phyloP scores from a whole-genome alignment of 1,284 basidiomycete species.

The Kalmanozyma brasiliensis region DNA sequence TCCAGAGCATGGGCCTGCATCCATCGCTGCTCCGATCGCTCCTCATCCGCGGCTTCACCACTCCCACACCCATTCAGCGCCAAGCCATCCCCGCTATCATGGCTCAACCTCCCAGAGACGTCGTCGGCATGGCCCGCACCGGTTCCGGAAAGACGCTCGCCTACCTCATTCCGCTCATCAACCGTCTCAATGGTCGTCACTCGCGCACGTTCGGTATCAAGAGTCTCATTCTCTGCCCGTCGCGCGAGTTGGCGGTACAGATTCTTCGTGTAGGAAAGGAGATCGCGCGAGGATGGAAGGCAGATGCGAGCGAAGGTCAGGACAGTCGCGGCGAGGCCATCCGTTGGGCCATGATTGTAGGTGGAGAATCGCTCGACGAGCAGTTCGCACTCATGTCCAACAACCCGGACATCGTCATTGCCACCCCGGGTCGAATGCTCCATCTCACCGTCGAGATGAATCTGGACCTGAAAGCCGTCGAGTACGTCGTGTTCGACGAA shows the following conservation, averaged over 20 bases:
- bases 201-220: slow-evolving; percentile 83
- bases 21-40: slow-evolving; percentile 85
- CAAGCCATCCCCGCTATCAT: slow-evolving; percentile 87
- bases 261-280: slow-evolving; percentile 94
- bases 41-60: slow-evolving; percentile 90
- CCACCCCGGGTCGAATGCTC: slow-evolving; percentile 94
- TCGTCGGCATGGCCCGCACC: slow-evolving; percentile 98
- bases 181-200: slow-evolving; percentile 84
- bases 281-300: slow-evolving; percentile 76
- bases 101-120: slow-evolving; percentile 85
- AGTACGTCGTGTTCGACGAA: slow-evolving; percentile 97
- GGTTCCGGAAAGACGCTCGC: slow-evolving; percentile 98
- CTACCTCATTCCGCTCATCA: slow-evolving; percentile 91
- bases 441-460: slow-evolving; percentile 98
- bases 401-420: slow-evolving; percentile 78
- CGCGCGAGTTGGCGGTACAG: slow-evolving; percentile 93
- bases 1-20: slow-evolving; percentile 72
- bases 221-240: slow-evolving; percentile 88
- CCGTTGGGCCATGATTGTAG: slow-evolving; percentile 93
- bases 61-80: slow-evolving; percentile 96
- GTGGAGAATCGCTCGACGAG: slow-evolving; percentile 93
- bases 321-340: slow-evolving; percentile 74
- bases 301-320: slow-evolving; percentile 70
- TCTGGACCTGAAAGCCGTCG: slow-evolving; percentile 84
- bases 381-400: slow-evolving; percentile 95